Conservation (phyloP, 1,284 basidiomycete genomes). For the Caloboletus inedulis region DNA sequence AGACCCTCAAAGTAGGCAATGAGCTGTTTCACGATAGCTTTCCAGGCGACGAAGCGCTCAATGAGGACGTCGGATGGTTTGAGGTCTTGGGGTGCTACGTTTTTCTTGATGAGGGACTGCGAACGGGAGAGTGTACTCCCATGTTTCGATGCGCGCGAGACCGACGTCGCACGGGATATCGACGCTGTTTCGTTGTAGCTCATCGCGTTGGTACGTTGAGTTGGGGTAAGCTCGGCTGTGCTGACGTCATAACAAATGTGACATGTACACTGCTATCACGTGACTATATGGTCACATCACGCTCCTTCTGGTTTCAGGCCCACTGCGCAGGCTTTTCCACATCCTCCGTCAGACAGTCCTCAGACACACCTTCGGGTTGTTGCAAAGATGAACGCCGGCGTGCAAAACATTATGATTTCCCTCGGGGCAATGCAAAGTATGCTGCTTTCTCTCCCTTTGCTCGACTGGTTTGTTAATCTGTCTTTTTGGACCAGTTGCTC, state of each 20-base stretch:
- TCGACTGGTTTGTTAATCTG: neutral
- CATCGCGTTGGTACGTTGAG: conserved; percentile 18
- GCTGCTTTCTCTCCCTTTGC: conserved; percentile 14
- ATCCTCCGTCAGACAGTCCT: conserved; percentile 14
- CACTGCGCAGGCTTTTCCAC: neutral
- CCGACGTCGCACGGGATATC: conserved; percentile 65
- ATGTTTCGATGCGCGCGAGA: conserved; percentile 60
- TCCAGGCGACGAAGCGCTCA: conserved; percentile 92
- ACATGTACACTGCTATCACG: conserved; percentile 20
- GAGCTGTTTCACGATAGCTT: conserved; percentile 93
- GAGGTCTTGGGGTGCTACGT: conserved; percentile 85
- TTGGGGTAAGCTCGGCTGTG: neutral
- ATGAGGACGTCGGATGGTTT: conserved; percentile 96
- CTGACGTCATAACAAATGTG: conserved; percentile 31
- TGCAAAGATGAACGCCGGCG: conserved; percentile 48
- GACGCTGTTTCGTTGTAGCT: conserved; percentile 47
- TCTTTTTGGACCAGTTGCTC: conserved; percentile 59
- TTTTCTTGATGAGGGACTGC: conserved; percentile 88
- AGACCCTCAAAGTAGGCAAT: conserved; percentile 88
- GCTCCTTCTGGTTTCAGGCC: neutral
- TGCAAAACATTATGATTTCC: conserved; percentile 78
- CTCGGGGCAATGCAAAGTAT: conserved; percentile 87
- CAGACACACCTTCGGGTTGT: conserved; percentile 2
- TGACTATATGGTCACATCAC: conserved; percentile 16
- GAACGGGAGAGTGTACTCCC: conserved; percentile 71